These are phyloP conservation scores for Amanita phalloides DNA, from an alignment of 768 basidiomycete genomes.

Conservation along the genomic window DNA sequence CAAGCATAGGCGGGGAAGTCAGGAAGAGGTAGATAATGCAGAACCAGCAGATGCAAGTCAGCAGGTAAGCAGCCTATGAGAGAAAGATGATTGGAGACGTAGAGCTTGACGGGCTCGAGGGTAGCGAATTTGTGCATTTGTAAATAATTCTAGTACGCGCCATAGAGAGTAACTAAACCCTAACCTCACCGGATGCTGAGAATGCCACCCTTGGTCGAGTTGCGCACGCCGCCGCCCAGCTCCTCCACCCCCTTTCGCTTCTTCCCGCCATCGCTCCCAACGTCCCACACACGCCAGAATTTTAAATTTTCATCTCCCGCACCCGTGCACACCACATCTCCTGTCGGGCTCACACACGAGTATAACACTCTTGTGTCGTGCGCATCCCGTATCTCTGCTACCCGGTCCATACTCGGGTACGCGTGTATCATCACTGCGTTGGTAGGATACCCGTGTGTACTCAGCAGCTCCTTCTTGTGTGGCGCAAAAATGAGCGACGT, in stretches of 20 bases:
- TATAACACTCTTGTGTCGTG: conserved; percentile 89
- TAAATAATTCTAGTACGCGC: background rate
- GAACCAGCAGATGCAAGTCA: conserved; percentile 64
- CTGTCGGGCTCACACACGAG: conserved; percentile 76
- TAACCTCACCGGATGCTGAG: conserved; percentile 28
- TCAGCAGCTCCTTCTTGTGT: conserved; percentile 81
- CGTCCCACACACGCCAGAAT: conserved; percentile 88
- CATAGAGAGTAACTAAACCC: background rate
- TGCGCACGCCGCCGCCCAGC: conserved; percentile 26
- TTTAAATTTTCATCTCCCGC: conserved; percentile 95
- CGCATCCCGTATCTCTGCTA: conserved; percentile 81
- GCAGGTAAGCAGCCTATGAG: conserved; percentile 73
- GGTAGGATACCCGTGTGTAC: conserved; percentile 92
- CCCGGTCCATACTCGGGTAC: conserved; percentile 77
- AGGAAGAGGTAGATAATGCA: conserved; percentile 65
- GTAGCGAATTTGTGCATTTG: conserved; percentile 81
- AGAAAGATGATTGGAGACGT: conserved; percentile 15
- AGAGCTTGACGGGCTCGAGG: conserved; percentile 63
- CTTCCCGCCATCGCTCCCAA: conserved; percentile 33
- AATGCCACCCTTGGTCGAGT: conserved; percentile 39
- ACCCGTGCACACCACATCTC: conserved; percentile 86
- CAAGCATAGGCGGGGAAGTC: conserved; percentile 73
- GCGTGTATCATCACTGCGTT: conserved; percentile 74
- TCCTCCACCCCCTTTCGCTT: conserved; percentile 35
- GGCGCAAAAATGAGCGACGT: conserved; percentile 85